phyloP scores from a whole-genome alignment of 2,329 filamentous ascomycete genomes.

The Cladophialophora yegresii region DNA sequence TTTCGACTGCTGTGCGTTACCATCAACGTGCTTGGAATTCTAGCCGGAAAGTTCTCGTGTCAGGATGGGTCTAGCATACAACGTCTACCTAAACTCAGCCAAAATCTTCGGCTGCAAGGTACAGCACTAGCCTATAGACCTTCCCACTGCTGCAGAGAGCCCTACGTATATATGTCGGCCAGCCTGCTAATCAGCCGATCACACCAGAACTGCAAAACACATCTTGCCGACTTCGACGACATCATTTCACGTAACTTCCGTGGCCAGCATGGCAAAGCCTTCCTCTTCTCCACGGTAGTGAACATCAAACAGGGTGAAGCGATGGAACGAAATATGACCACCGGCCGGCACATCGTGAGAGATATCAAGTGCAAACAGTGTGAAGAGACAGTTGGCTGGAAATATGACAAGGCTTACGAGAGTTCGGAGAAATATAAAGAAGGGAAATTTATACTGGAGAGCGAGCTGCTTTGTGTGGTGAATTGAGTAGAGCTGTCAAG shows the following conservation, averaged over 20 bases:
- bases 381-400: conserved; percentile 93
- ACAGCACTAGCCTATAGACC: conserved; percentile 6
- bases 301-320: conserved; percentile 80
- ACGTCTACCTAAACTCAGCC: conserved; percentile 81
- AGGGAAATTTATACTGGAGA: conserved; percentile 83
- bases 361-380: conserved; percentile 92
- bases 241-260: conserved; percentile 98
- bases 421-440: conserved; percentile 95
- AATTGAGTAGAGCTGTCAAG: conserved; percentile 18
- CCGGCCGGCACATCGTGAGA: conserved; percentile 87
- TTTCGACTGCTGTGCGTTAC: background rate
- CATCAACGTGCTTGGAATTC: background rate
- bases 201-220: conserved; percentile 76
- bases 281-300: conserved; percentile 91
- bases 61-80: conserved; percentile 83
- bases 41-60: background rate
- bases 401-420: conserved; percentile 97
- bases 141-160: background rate
- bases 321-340: conserved; percentile 97
- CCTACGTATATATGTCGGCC: background rate
- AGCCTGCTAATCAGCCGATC: conserved; percentile 8
- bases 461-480: conserved; percentile 35
- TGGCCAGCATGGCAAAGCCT: conserved; percentile 96
- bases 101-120: conserved; percentile 87
- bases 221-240: conserved; percentile 91